Evolutionary conservation across 257 asterid species (phyloP).

Genomic region (Solanum boliviense): DNA sequence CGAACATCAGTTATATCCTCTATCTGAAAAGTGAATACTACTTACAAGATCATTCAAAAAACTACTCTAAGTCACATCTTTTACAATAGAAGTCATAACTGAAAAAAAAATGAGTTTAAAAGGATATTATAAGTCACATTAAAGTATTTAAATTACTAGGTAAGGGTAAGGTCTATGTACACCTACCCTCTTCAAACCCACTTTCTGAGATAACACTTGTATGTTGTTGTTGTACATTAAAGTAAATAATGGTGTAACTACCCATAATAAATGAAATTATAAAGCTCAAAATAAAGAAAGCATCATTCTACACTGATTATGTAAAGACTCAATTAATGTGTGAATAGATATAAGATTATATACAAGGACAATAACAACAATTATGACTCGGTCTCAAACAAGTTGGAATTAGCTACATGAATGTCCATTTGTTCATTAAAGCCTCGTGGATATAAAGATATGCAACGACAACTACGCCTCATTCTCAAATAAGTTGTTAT

Average conservation of each 20-base stretch:
- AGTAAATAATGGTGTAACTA: neutral
- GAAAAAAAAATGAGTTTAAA: neutral
- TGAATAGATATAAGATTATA: no score
- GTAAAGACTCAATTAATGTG: neutral
- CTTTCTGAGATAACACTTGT: neutral
- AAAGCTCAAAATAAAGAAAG: neutral
- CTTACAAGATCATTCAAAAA: neutral
- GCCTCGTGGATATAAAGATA: no score
- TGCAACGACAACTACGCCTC: no score
- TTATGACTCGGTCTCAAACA: no score
- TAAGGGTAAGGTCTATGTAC: neutral
- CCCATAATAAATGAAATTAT: neutral
- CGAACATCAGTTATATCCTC: neutral
- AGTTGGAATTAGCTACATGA: no score
- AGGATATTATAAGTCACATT: neutral
- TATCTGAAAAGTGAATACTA: neutral
- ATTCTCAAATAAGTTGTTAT: neutral
- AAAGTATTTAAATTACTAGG: neutral
- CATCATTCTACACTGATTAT: neutral
- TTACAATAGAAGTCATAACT: neutral
- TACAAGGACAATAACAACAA: neutral
- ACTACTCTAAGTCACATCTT: neutral
- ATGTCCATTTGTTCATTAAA: no score
- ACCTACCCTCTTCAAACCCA: neutral
- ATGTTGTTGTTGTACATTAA: neutral